A percentile compares a stretch with the other conserved stretches of the same genome.
phyloP scores from a whole-genome alignment of 73 alveolate species.

The Blepharisma japonicum region DNA sequence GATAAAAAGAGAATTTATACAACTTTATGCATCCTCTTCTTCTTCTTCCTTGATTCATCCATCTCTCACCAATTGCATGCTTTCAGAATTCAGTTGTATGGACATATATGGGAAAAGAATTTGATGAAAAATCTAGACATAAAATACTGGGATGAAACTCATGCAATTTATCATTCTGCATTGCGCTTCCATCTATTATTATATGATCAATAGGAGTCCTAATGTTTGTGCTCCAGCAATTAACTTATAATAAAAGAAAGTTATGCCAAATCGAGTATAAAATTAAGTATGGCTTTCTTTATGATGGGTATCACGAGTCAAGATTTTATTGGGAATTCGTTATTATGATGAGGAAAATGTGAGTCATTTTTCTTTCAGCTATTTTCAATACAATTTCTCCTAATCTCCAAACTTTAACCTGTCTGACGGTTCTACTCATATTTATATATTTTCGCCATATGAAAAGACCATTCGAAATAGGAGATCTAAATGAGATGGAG shows the following conservation, averaged over 20 bases:
- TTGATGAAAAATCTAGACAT: background rate
- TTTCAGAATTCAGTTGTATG: background rate
- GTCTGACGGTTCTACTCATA: background rate
- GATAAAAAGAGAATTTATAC: background rate
- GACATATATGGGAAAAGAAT: background rate
- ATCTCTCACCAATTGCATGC: background rate
- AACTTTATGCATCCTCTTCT: background rate
- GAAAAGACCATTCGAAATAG: background rate
- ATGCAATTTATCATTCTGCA: background rate
- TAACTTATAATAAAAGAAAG: background rate
- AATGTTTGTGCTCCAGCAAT: background rate
- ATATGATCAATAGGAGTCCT: background rate
- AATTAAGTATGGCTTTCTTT: conserved; percentile 3
- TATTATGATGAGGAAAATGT: background rate
- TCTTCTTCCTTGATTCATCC: conserved; percentile 1
- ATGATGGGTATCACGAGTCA: background rate
- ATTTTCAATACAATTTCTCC: background rate
- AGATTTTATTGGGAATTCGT: conserved; percentile 4
- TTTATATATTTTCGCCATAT: background rate
- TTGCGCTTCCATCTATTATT: background rate
- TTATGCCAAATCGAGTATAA: background rate
- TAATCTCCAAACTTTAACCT: background rate
- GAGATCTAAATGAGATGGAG: background rate
- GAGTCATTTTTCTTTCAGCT: background rate
- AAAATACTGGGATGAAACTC: background rate